Evolutionary conservation across 1,284 basidiomycete genomes (phyloP).

Genomic region (Phlebopus sp.): DNA sequence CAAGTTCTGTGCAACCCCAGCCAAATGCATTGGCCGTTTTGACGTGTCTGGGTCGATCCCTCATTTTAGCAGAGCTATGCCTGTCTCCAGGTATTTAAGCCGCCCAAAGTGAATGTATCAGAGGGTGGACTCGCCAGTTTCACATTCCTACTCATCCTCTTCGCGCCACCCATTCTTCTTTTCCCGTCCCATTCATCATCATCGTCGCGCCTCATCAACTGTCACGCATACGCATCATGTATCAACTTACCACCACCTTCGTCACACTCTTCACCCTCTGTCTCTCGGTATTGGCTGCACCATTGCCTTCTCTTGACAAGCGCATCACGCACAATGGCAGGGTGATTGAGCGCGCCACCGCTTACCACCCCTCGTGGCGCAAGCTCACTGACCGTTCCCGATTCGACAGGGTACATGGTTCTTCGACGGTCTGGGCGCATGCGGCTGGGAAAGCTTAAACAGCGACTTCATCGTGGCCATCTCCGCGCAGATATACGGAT

Average conservation of each 20-base stretch:
- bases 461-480: constrained; percentile 49
- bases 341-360: constrained; percentile 39
- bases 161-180: not conserved
- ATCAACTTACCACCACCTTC: constrained; percentile 39
- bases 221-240: constrained; percentile 30
- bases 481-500: constrained; percentile 41
- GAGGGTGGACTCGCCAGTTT: not conserved
- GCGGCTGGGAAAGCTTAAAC: constrained; percentile 40
- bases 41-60: constrained; percentile 26
- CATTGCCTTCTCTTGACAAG: constrained; percentile 48
- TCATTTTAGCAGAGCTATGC: constrained; percentile 19
- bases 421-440: constrained; percentile 45
- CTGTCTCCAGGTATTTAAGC: constrained; percentile 24
- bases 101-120: constrained; percentile 9
- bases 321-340: constrained; percentile 45
- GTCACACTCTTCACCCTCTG: constrained; percentile 43
- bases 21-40: too few species aligned
- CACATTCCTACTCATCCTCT: constrained; percentile 4
- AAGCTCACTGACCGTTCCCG: constrained; percentile 10
- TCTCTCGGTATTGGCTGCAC: constrained; percentile 44
- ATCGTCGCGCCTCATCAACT: not conserved
- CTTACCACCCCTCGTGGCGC: too few species aligned
- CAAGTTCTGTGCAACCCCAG: too few species aligned
- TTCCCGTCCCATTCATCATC: not conserved
- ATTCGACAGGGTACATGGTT: constrained; percentile 39